These are phyloP conservation scores for Globisporangium perplexum DNA, from an alignment of 352 stramenopile species.

Conservation along the genomic window DNA sequence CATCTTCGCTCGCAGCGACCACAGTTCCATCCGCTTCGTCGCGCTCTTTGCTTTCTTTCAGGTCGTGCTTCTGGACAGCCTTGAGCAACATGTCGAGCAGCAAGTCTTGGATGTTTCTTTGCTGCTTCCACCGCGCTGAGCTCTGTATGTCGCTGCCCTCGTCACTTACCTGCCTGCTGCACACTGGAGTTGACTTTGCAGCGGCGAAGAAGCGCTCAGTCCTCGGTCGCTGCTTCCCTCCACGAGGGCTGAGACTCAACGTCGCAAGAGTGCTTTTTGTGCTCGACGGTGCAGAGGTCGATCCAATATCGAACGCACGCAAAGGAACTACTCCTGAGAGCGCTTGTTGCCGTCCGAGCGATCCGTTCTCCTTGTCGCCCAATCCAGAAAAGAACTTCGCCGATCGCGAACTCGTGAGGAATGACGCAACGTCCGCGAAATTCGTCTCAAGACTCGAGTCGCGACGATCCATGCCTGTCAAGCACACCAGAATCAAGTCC, in stretches of 20 bases:
- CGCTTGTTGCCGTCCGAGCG: not conserved
- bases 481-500: slow-evolving; percentile 62
- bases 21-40: slow-evolving; percentile 25
- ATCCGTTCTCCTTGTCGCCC: slow-evolving; percentile 3
- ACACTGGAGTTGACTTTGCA: not conserved
- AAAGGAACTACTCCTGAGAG: not conserved
- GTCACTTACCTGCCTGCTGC: not conserved
- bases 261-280: slow-evolving; percentile 2
- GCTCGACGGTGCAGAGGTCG: not conserved
- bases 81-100: slow-evolving; percentile 59
- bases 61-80: slow-evolving; percentile 63
- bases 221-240: not conserved
- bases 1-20: slow-evolving; percentile 3
- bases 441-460: slow-evolving; percentile 41
- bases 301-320: too few relatives aligned
- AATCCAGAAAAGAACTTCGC: slow-evolving; percentile 33
- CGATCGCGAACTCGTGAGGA: slow-evolving; percentile 50
- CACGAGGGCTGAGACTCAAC: slow-evolving; percentile 13
- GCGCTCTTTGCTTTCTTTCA: slow-evolving; percentile 58
- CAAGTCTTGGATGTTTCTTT: slow-evolving; percentile 51
- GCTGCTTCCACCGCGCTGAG: slow-evolving; percentile 16
- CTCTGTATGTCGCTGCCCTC: not conserved
- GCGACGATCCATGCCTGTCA: slow-evolving; percentile 31
- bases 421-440: slow-evolving; percentile 59
- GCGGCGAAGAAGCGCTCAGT: not conserved